Evolutionary conservation across 352 stramenopile genomes (phyloP).

Genomic region (Phytophthora pinifolia): DNA sequence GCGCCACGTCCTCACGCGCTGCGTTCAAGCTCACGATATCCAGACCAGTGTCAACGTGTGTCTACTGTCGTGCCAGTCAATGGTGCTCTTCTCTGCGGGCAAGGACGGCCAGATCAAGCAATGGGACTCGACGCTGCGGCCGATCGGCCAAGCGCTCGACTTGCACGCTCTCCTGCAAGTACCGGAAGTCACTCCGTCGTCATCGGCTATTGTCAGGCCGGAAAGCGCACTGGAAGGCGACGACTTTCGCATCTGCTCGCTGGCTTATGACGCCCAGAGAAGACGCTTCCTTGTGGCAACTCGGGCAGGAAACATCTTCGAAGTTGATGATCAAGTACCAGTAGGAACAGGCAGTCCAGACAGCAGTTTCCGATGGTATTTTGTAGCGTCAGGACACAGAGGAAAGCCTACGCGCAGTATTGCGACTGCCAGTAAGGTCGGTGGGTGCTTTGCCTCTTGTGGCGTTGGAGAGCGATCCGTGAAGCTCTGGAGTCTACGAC

Average conservation of each 20-base stretch:
- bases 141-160: slow-evolving; percentile 71
- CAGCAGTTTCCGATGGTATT: slow-evolving; percentile 11
- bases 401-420: slow-evolving; percentile 26
- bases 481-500: slow-evolving; percentile 66
- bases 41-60: slow-evolving; percentile 58
- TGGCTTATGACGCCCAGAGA: slow-evolving; percentile 59
- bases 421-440: slow-evolving; percentile 26
- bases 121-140: slow-evolving; percentile 76
- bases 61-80: slow-evolving; percentile 59
- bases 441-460: slow-evolving; percentile 56
- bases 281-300: slow-evolving; percentile 64
- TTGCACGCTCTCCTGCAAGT: slow-evolving; percentile 37
- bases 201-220: slow-evolving; percentile 3
- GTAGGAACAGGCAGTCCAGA: not conserved
- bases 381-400: slow-evolving; percentile 58
- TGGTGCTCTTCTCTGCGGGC: slow-evolving; percentile 76
- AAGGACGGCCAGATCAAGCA: slow-evolving; percentile 80
- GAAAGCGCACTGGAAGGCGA: slow-evolving; percentile 38
- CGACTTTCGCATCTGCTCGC: slow-evolving; percentile 67
- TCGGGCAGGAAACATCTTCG: slow-evolving; percentile 52
- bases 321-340: slow-evolving; percentile 38
- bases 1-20: slow-evolving; percentile 47
- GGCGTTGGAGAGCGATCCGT: slow-evolving; percentile 38
- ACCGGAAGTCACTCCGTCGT: slow-evolving; percentile 5
- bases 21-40: slow-evolving; percentile 60